Conservation (phyloP, 1,284 basidiomycete genomes). For the Stereum hirsutum region DNA sequence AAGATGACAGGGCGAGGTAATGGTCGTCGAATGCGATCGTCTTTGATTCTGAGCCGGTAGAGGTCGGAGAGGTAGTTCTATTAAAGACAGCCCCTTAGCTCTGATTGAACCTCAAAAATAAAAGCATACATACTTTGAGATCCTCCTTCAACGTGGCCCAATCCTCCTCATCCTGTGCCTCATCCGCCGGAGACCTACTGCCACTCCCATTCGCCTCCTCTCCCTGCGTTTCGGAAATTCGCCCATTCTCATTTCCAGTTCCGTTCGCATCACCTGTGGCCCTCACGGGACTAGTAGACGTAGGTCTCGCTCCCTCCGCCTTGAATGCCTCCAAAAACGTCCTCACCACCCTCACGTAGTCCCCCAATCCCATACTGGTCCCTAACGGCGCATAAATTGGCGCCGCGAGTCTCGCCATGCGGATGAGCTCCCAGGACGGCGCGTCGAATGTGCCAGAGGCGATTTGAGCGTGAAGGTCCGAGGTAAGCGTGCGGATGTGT, state of each 20-base stretch:
- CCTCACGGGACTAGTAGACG: background rate
- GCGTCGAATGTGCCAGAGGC: conserved; percentile 71
- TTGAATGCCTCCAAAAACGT: conserved; percentile 74
- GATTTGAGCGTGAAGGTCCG: conserved; percentile 56
- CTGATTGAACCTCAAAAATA: background rate
- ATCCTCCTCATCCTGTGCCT: conserved; percentile 15
- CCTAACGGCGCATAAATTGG: conserved; percentile 78
- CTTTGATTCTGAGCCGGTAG: conserved; percentile 59
- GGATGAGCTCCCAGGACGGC: conserved; percentile 73
- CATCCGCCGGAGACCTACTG: background rate
- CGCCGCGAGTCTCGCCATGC: conserved; percentile 66
- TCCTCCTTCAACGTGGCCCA: conserved; percentile 39
- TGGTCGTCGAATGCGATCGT: conserved; percentile 69
- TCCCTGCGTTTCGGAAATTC: background rate
- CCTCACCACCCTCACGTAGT: conserved; percentile 68
- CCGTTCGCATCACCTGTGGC: conserved; percentile 18
- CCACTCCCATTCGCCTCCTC: background rate
- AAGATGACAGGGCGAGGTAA: conserved; percentile 47
- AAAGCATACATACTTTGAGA: conserved; percentile 39
- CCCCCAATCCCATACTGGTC: conserved; percentile 71
- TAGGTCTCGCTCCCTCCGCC: conserved; percentile 12
- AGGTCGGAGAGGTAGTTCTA: conserved; percentile 71
- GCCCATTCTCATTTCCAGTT: too few species aligned
- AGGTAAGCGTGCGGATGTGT: conserved; percentile 52
- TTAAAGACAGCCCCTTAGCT: too few species aligned